Evolutionary conservation across 2,329 filamentous ascomycete species (phyloP), one percentile per base, ranked within the genome.

Genomic region (Pyricularia grisea): DNA sequence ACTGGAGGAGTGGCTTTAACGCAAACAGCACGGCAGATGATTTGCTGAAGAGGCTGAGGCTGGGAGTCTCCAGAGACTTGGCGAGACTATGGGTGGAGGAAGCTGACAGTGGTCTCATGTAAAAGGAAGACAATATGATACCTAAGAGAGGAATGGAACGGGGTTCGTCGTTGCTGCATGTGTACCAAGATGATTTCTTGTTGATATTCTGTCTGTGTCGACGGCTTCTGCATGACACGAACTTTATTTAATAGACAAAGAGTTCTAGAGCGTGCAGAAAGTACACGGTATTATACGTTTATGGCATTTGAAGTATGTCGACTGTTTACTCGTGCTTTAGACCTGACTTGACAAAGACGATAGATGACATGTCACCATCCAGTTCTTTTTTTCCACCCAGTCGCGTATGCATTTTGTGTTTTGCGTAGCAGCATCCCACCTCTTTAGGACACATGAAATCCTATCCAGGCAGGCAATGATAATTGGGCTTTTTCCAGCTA

Each of bases 51-150:
- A 85, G 90, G 72, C 76, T 97, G 78, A 85, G 94, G 72, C 77
- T 92, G 67, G 91, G 89, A 2, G 78, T 97, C 75, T 91, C 92
- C 17, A 87, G 85, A 77, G 92, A 95, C 73, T 79, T 96, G 75
- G 90, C 87, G 17, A 85, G 83, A 74, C 81, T 90, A 68, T 93
- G 90, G 89, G 78, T 91, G 42, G 83, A 86, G 69, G 88, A 91
- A 72, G 87, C 88, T 23, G 88, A 91, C 76, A 74, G 73, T 36
- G 33, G 36, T 20, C 58, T 67, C 33, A 27, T 61, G 25, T 61
- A n/a, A 61, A 61, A 17, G 11, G 10, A 27, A 27, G 11, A 25
- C 10, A 12, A n/a, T 9, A 61, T 9, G 23, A 61, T 25, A 61
- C 23, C 58, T 27, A n/a, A 61, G 23, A 20, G n/a, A 55, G 42